Base-by-base conservation (phyloP, 768 basidiomycete genomes). In the Sarcomyxa edulis region DNA sequence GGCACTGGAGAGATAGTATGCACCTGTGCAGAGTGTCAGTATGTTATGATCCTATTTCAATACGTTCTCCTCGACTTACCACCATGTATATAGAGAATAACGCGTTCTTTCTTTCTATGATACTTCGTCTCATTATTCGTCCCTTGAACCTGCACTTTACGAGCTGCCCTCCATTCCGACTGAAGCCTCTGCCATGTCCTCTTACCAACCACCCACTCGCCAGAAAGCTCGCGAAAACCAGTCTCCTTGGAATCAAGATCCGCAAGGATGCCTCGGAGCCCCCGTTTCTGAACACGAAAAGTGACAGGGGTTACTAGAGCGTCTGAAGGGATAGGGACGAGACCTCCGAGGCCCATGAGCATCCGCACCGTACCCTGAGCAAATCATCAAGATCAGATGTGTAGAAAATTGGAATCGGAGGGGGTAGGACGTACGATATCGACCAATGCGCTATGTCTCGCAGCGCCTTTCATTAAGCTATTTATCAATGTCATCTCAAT, bases 131-230 rank as follows among this genome's bases (percentile, higher is more conserved):
- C 11, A 46, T 49, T 8, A 49, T 45, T 42, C 22, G 42, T 28
- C 25, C 33, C 36, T 52, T 33, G 45, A 48, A 53, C 37, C 51
- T 46, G 29, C 41, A 45, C 27, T 49, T 53, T 41, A 33, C 58
- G 56, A n/a, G 66, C 55, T 12, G 72, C 66, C 52, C 74, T 80
- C 78, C 88, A 87, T 51, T 94, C 90, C 11, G 72, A 65, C 52
- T 96, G 92, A 48, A 96, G 68, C 20, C 79, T 66, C 46, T 80
- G 81, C 95, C 95, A 99, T 1, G 94, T 77, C 46, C 78, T 78
- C 58, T 85, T 86, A 24, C 90, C 90, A n/a, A 97, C 85, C 16
- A 98, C 82, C 95, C 95, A 99, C 67, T 99, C 95, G 1, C 92
- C 95, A 1, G 80, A 80, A 21, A 99, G 70, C 52, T 94, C 87